These are phyloP conservation scores for Raphanus raphanistrum DNA, from an alignment of 345 rosid species.

Conservation along the genomic window DNA sequence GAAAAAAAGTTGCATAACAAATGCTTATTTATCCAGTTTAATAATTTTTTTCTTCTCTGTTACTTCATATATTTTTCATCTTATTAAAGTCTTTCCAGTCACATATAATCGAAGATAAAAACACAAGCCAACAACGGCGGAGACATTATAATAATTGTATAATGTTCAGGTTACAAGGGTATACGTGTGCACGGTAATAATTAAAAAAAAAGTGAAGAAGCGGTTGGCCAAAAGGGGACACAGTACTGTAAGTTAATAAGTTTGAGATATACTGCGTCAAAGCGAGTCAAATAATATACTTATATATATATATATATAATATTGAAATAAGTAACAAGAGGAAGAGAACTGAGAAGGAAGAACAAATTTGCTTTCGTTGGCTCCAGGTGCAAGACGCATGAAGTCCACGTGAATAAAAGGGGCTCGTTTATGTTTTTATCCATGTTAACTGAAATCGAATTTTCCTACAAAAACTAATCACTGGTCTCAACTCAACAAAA, in stretches of 20 bases:
- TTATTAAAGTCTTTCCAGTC: not conserved
- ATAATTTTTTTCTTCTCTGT: not conserved
- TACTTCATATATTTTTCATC: not conserved
- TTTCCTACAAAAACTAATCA: not conserved
- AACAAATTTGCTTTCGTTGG: not conserved
- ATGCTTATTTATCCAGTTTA: not conserved
- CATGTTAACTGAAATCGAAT: not conserved
- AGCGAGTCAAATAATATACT: not conserved
- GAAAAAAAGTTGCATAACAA: too few species aligned
- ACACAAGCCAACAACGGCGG: not conserved
- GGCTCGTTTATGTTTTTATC: conserved; percentile 21
- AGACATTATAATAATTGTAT: not conserved
- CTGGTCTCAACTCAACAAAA: conserved; percentile 13
- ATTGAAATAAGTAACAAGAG: not conserved
- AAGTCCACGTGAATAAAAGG: not conserved
- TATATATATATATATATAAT: not conserved
- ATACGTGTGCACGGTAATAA: not conserved
- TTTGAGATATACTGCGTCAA: conserved; percentile 20
- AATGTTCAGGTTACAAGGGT: not conserved
- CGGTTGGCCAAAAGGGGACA: conserved; percentile 3
- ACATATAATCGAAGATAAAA: not conserved
- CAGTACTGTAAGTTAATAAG: not conserved
- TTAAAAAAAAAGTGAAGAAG: not conserved
- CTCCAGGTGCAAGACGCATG: not conserved
- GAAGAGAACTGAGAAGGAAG: not conserved